Conservation (phyloP, 1,284 basidiomycete species). For the Grifola frondosa region DNA sequence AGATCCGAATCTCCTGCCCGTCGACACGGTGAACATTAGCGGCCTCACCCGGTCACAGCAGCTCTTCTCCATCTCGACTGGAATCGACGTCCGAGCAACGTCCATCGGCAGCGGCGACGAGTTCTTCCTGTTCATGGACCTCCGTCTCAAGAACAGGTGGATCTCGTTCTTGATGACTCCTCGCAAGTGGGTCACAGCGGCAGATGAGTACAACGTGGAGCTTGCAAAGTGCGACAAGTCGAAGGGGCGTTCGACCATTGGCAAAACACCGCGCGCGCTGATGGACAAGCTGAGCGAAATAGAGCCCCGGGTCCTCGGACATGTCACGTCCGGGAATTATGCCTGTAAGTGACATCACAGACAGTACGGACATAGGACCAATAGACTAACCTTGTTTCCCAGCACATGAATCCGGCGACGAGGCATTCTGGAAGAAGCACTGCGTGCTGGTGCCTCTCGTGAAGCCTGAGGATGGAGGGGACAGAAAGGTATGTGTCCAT, state of each 20-base stretch:
- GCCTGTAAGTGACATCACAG: background rate
- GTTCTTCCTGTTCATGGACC: constrained; percentile 17
- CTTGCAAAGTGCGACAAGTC: background rate
- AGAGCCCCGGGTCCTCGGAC: background rate
- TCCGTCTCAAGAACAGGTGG: constrained; percentile 11
- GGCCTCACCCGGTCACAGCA: constrained; percentile 8
- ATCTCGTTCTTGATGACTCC: constrained; percentile 12
- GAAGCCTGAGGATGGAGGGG: background rate
- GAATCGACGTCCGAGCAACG: constrained; percentile 4
- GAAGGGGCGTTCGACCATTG: too few species aligned
- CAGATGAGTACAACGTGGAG: constrained; percentile 3
- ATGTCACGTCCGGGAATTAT: background rate
- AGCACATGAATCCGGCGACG: background rate
- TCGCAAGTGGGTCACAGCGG: constrained; percentile 11
- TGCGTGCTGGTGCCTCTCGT: background rate
- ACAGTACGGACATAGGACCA: background rate
- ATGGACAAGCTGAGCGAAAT: constrained; percentile 6
- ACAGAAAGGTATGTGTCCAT: background rate
- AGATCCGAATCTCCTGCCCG: too few species aligned
- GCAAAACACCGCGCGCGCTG: constrained; percentile 3
- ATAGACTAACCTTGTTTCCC: background rate
- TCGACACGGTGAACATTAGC: background rate
- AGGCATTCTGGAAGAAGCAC: constrained; percentile 2
- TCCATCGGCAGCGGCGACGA: background rate
- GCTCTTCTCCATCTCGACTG: constrained; percentile 7